Conservation (phyloP, 495 filamentous ascomycete genomes). For the Penicillium daleae region DNA sequence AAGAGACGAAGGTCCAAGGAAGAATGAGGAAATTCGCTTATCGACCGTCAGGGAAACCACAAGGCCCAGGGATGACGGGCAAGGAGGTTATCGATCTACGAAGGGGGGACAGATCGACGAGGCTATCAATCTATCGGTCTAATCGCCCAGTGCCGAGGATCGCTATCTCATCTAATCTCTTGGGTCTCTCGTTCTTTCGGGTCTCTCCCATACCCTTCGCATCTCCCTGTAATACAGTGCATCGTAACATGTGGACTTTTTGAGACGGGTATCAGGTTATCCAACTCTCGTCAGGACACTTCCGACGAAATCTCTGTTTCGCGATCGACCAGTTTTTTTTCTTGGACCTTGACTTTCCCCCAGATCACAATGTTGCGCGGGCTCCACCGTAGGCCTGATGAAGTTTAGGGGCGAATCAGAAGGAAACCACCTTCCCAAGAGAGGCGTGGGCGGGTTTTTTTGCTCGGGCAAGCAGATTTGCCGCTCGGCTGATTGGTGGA, state of each 20-base stretch:
- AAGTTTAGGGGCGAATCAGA: slow-evolving; percentile 31
- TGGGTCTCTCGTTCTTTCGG: background rate
- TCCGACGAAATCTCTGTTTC: slow-evolving; percentile 12
- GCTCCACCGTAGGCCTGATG: slow-evolving; percentile 39
- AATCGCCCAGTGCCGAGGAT: slow-evolving; percentile 23
- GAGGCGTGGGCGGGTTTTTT: slow-evolving; percentile 23
- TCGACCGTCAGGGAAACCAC: background rate
- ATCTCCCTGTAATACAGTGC: no score
- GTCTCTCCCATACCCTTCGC: no score
- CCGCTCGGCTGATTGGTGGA: slow-evolving; percentile 26
- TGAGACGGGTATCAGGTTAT: background rate
- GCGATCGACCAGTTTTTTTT: slow-evolving; percentile 13
- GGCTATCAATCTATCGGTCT: slow-evolving; percentile 36
- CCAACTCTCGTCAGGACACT: background rate
- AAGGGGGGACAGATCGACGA: slow-evolving; percentile 32
- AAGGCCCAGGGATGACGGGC: slow-evolving; percentile 21
- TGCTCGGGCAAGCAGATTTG: slow-evolving; percentile 40
- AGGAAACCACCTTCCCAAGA: slow-evolving; percentile 33
- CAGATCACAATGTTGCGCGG: slow-evolving; percentile 35
- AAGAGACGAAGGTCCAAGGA: slow-evolving; percentile 18
- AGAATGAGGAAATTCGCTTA: slow-evolving; percentile 5
- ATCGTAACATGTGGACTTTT: background rate
- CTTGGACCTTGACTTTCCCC: slow-evolving; percentile 20
- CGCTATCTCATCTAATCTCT: slow-evolving; percentile 33
- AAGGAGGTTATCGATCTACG: slow-evolving; percentile 37